Evolutionary conservation across 768 basidiomycete species (phyloP), one percentile per base, ranked within the genome.

Genomic region (Lactifluus pinguis): DNA sequence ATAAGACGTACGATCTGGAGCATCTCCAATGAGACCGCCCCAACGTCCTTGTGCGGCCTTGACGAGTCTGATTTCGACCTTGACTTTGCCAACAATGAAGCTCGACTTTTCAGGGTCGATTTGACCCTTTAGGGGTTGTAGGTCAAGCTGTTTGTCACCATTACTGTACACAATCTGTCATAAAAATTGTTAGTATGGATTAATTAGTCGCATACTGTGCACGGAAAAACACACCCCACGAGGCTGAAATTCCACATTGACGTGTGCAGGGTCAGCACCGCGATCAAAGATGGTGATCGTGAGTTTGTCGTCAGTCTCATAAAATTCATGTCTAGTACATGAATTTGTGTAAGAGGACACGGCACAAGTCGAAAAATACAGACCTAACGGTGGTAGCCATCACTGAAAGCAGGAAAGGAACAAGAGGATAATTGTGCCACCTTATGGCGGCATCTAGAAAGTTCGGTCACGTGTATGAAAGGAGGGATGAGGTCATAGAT

Each of bases 101-200:
- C 78, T 77, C 66, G 84, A 83, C 59, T 77, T 75, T 34, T 76
- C 76, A 5, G 86, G 74, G 69, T 87, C 81, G 68, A 98, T 91
- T 70, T 85, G 83, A 45, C 88, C 89, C 68, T 86, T 87, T 14
- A 98, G 77, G 9, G 94, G 95, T 58, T 89, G 83, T 14, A 98
- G 75, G 5, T 76, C 74, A 47, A 95, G 78, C n/a, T 71, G 69
- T 66, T 85, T 87, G 49, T 89, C 87, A 65, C 84, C 88, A 65
- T 90, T 74, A 53, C 76, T 74, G 67, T 90, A 92, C 4, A 77
- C 69, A 34, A 86, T 67, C 86, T 86, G 53, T 34, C 48, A 21
- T 66, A 13, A 14, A 3, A 15, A 8, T 38, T 30, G 29, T 59
- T 0, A 59, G 44, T 1, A 59, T 34, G 6, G 3, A 8, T 38